These are phyloP conservation scores for Prunus davidiana DNA, from an alignment of 306 rosid species.

Conservation along the genomic window DNA sequence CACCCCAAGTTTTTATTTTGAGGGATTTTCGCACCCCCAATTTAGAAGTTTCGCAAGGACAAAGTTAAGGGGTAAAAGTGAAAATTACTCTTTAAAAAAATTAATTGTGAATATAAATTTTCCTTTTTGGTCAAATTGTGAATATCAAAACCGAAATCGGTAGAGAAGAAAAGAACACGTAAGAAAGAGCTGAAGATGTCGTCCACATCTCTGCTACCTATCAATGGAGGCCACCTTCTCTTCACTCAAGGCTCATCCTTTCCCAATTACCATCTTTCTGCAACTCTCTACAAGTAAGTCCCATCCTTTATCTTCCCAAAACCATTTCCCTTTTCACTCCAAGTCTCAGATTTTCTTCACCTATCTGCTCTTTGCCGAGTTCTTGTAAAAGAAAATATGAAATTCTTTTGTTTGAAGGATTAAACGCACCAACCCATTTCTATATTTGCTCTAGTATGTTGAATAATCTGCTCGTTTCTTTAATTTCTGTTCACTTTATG, in stretches of 20 bases:
- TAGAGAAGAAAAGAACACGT: background rate
- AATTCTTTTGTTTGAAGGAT: background rate
- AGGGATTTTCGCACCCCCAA: too few relatives aligned
- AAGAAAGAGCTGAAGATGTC: slow-evolving; percentile 34
- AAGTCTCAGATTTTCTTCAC: background rate
- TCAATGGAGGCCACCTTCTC: slow-evolving; percentile 28
- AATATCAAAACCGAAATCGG: background rate
- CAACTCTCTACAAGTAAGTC: slow-evolving; percentile 28
- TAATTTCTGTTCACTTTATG: background rate
- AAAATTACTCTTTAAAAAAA: too few relatives aligned
- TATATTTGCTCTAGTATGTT: background rate
- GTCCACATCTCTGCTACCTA: slow-evolving; percentile 39
- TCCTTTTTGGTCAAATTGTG: background rate
- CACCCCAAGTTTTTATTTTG: too few relatives aligned
- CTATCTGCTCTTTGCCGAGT: background rate
- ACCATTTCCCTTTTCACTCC: background rate
- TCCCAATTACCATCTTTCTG: slow-evolving; percentile 21
- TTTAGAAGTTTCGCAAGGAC: too few relatives aligned
- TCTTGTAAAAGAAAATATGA: background rate
- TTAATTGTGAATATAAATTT: too few relatives aligned
- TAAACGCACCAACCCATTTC: background rate
- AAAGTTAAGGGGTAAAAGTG: too few relatives aligned
- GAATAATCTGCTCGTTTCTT: background rate
- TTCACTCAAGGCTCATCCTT: slow-evolving; percentile 18
- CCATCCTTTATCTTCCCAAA: background rate